Percentiles rank a stretch among this genome's conserved stretches.
phyloP scores from a whole-genome alignment of 2,329 filamentous ascomycete genomes.

The Microdochium trichocladiopsis region DNA sequence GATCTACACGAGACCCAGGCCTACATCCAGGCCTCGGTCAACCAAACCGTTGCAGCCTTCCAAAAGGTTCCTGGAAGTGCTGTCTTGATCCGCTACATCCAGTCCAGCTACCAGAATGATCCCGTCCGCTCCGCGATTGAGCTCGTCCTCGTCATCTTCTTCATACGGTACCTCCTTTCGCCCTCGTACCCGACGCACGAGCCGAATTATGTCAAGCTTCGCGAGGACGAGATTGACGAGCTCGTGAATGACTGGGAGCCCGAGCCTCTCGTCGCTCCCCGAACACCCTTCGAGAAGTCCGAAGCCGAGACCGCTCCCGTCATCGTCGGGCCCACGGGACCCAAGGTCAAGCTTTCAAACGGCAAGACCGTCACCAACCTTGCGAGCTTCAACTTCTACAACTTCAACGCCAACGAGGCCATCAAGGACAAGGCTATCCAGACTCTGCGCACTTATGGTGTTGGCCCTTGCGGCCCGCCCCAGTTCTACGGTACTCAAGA shows the following conservation, averaged over 20 bases:
- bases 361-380: constrained; percentile 90
- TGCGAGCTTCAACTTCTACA: constrained; percentile 95
- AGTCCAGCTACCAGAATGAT: constrained; percentile 96
- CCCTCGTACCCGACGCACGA: constrained; percentile 90
- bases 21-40: constrained; percentile 43
- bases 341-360: constrained; percentile 81
- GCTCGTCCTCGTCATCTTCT: constrained; percentile 89
- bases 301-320: constrained; percentile 82
- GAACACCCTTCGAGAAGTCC: constrained; percentile 67
- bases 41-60: constrained; percentile 57
- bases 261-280: constrained; percentile 75
- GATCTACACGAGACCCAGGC: constrained; percentile 56
- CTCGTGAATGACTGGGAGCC: constrained; percentile 94
- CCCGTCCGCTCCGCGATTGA: constrained; percentile 91
- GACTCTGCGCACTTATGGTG: constrained; percentile 89
- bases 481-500: constrained; percentile 99
- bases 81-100: constrained; percentile 90
- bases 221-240: constrained; percentile 96
- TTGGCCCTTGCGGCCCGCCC: constrained; percentile 91
- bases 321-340: constrained; percentile 83
- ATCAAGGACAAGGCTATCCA: constrained; percentile 94
- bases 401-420: constrained; percentile 86
- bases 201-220: constrained; percentile 81
- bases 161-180: constrained; percentile 84
- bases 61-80: constrained; percentile 90